Evolutionary conservation across 768 basidiomycete genomes (phyloP).

Genomic region (Udeniomyces megalosporus): DNA sequence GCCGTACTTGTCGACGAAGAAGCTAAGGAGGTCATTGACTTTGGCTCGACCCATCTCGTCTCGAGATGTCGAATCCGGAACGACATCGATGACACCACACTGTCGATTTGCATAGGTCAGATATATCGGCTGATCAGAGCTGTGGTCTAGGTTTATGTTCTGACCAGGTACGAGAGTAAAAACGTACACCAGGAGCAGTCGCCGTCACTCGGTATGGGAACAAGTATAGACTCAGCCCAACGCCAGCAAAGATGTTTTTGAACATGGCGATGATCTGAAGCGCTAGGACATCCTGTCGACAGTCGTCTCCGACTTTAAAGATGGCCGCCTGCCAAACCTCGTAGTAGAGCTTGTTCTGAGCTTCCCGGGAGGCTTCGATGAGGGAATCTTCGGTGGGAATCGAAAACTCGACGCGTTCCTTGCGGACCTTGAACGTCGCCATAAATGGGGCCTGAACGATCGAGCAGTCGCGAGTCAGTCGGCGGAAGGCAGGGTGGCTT

Average conservation of each 20-base stretch:
- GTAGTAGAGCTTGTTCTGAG: conserved; percentile 42
- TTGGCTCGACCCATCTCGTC: conserved; percentile 99
- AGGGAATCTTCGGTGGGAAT: conserved; percentile 47
- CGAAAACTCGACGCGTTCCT: conserved; percentile 53
- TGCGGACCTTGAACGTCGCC: conserved; percentile 97
- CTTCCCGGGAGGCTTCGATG: conserved; percentile 34
- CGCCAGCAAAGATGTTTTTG: conserved; percentile 83
- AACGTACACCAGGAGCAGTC: conserved; percentile 76
- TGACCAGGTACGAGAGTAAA: too few species aligned
- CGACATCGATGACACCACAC: conserved; percentile 97
- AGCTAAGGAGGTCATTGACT: conserved; percentile 85
- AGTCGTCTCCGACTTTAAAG: conserved; percentile 99
- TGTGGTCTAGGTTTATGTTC: too few species aligned
- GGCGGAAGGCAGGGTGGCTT: too few species aligned
- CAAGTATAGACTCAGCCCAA: conserved; percentile 79
- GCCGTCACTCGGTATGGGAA: conserved; percentile 95
- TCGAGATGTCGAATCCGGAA: conserved; percentile 90
- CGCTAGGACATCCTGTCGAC: conserved; percentile 94
- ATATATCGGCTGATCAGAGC: too few species aligned
- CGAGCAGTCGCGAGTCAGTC: neutral
- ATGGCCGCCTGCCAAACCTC: conserved; percentile 97
- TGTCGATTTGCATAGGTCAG: too few species aligned
- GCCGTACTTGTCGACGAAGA: conserved; percentile 87
- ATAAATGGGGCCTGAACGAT: conserved; percentile 79
- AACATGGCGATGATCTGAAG: conserved; percentile 98